Percentiles rank a stretch among this genome's conserved stretches.
Evolutionary conservation across 108 stramenopile species (phyloP).

Genomic region (Parmales sp.): DNA sequence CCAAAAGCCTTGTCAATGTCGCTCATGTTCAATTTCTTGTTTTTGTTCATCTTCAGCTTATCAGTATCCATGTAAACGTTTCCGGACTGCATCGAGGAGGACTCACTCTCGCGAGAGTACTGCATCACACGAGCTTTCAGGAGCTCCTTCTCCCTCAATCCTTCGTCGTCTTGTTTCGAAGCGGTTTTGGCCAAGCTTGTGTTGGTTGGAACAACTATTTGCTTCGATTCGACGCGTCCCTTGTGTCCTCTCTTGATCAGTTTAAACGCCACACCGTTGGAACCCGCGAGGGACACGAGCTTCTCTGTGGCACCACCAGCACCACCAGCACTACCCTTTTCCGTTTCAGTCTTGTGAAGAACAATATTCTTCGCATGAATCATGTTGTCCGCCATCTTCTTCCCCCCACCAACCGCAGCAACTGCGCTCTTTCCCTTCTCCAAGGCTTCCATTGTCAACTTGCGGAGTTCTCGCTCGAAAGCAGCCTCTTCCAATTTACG

Average conservation of each 20-base stretch:
- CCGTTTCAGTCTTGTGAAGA: not conserved
- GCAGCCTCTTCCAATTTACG: slow-evolving; percentile 73
- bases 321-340: not conserved
- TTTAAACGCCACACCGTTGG: slow-evolving; percentile 66
- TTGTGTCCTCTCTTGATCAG: slow-evolving; percentile 80
- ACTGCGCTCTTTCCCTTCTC: slow-evolving; percentile 63
- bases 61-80: slow-evolving; percentile 76
- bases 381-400: slow-evolving; percentile 47
- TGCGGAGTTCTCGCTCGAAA: slow-evolving; percentile 69
- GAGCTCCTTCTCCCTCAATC: slow-evolving; percentile 53
- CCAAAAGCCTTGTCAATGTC: slow-evolving; percentile 73
- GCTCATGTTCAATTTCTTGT: slow-evolving; percentile 63
- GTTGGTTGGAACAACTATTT: slow-evolving; percentile 61
- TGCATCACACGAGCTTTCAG: slow-evolving; percentile 69
- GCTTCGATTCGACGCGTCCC: slow-evolving; percentile 77
- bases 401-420: slow-evolving; percentile 41
- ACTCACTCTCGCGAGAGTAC: slow-evolving; percentile 69
- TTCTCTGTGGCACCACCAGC: not conserved
- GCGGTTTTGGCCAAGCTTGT: slow-evolving; percentile 67
- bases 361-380: slow-evolving; percentile 5
- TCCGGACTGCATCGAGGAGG: slow-evolving; percentile 48
- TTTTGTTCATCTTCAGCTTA: slow-evolving; percentile 67
- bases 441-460: slow-evolving; percentile 70
- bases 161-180: slow-evolving; percentile 65
- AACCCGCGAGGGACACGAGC: slow-evolving; percentile 39